These are phyloP conservation scores for Butyriboletus loyo DNA, from an alignment of 768 basidiomycete species.

Conservation along the genomic window DNA sequence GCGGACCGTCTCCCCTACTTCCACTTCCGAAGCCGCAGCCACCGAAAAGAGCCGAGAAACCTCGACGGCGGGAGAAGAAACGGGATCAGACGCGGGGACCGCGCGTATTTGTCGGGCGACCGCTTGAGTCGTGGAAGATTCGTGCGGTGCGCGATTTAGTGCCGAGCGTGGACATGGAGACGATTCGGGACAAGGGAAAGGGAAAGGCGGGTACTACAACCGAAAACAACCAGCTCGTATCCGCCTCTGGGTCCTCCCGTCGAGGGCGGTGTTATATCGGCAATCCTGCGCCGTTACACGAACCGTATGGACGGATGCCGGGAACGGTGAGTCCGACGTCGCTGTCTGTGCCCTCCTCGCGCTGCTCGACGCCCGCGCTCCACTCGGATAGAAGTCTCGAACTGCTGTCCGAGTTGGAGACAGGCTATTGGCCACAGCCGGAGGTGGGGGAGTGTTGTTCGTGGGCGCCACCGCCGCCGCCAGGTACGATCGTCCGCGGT, in stretches of 20 bases:
- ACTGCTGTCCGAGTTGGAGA: conserved; percentile 9
- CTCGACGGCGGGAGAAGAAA: neutral
- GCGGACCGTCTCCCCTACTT: neutral
- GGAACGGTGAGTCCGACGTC: neutral
- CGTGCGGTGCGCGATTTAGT: conserved; percentile 22
- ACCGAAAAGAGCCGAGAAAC: neutral
- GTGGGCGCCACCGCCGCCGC: conserved; percentile 22
- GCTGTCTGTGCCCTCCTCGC: conserved; percentile 7
- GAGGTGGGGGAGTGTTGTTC: conserved; percentile 31
- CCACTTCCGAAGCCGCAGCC: neutral
- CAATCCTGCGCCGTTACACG: conserved; percentile 9
- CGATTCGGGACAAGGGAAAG: neutral
- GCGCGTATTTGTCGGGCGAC: conserved; percentile 25
- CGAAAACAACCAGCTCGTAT: neutral
- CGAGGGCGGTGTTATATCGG: conserved; percentile 22
- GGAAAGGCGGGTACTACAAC: neutral
- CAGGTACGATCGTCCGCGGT: neutral
- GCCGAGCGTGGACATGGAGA: conserved; percentile 5
- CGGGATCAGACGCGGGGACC: conserved; percentile 3
- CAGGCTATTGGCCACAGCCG: conserved; percentile 29
- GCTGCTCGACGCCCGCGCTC: conserved; percentile 5
- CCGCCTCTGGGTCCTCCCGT: neutral
- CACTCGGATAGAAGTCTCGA: conserved; percentile 14
- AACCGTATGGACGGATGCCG: conserved; percentile 23
- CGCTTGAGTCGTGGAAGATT: conserved; percentile 24